Evolutionary conservation across 305 asterid genomes (phyloP), one percentile per base, ranked within the genome.

Genomic region (Fraxinus greggii): DNA sequence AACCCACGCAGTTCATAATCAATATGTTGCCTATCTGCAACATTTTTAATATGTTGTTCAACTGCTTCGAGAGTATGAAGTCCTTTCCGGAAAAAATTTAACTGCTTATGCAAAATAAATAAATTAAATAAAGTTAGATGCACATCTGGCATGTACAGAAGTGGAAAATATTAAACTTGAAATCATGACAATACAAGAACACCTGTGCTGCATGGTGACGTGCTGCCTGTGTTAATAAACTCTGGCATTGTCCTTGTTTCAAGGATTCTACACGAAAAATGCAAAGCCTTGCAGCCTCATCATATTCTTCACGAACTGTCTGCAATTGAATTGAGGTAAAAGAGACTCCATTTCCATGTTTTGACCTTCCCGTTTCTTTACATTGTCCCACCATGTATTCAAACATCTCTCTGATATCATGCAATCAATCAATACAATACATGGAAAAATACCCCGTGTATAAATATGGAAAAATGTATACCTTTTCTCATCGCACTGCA

Each of bases 131-230:
- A 79, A 80, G 48, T 65, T 69, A 70, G 79, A 76, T 5, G 40
- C 42, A 70, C 74, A 31, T 70, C 21, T 70, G 76, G 76, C 76
- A 31, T 15, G 26, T 70, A 78, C 28, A 70, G 54, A 70, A 78
- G 63, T 70, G 42, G 80, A 54, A 40, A 35, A 61, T 32, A 40
- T 26, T 79, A 48, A 83, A 83, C 35, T 48, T 79, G 72, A 70
- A 29, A 75, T 65, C 61, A 77, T 61, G 51, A 86, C 40, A 80
- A 38, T 72, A 81, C 38, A 83, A 85, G 38, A 81, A 74, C 65
- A 95, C 99, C 97, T 95, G 99, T 51, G 98, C 98, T 35, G 95
- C 91, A 87, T 94, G 98, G 90, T 96, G 98, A 82, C 97, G 97
- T 82, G 95, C 94, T 83, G 98, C 99, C 86, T 94, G 98, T 28